These are phyloP conservation scores for Sclerotinia minor DNA, from an alignment of 2,329 filamentous ascomycete species.

Conservation along the genomic window DNA sequence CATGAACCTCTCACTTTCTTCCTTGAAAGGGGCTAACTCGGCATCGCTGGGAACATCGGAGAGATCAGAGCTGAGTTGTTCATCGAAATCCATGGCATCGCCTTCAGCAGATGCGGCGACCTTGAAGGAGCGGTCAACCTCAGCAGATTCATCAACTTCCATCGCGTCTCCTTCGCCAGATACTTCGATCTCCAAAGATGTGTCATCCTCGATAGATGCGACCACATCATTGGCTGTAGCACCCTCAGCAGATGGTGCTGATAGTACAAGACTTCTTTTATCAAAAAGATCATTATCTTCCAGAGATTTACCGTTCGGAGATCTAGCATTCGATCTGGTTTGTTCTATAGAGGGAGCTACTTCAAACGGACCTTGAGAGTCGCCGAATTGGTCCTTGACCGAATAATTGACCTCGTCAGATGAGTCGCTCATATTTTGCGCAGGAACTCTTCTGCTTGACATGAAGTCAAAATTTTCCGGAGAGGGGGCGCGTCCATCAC, in stretches of 20 bases:
- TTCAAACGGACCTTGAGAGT: neutral
- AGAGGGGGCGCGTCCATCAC: neutral
- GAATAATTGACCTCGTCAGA: neutral
- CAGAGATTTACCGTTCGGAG: neutral
- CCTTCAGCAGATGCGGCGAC: too few relatives aligned
- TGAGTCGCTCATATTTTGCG: neutral
- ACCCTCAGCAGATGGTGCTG: neutral
- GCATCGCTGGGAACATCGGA: constrained; percentile 1
- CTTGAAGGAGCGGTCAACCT: neutral
- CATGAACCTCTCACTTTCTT: neutral
- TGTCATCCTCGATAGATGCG: neutral
- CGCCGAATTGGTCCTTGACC: neutral
- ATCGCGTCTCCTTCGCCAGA: neutral
- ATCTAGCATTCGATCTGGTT: neutral
- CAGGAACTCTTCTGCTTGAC: neutral
- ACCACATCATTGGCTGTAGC: neutral
- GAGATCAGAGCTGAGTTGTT: constrained; percentile 6
- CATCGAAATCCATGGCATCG: neutral
- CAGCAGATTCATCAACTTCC: neutral
- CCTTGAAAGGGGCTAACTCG: neutral
- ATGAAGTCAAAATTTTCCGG: too few relatives aligned
- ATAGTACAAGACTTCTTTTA: neutral
- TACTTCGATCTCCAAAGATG: neutral
- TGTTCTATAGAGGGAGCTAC: neutral
- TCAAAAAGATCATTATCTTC: neutral